These are phyloP conservation scores for Edaphochlamys debaryana DNA, from an alignment of 139 green algal species.

Conservation along the genomic window DNA sequence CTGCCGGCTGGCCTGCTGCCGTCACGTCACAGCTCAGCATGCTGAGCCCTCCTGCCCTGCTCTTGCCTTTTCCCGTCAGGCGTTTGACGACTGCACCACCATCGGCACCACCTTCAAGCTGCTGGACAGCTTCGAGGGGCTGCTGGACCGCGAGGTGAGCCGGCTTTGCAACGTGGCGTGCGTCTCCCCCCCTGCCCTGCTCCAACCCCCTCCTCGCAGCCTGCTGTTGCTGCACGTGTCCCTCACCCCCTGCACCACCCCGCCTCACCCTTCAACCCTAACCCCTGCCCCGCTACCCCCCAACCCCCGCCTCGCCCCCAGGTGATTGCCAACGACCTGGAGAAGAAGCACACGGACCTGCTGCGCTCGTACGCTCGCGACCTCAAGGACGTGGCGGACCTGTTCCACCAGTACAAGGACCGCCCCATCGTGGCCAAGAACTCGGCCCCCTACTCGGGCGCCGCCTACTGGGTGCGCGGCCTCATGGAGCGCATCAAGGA, in stretches of 20 bases:
- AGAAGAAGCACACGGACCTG: slow-evolving; percentile 82
- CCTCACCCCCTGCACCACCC: too few relatives aligned
- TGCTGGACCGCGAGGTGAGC: slow-evolving; percentile 88
- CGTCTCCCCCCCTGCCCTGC: too few relatives aligned
- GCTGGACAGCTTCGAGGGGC: slow-evolving; percentile 88
- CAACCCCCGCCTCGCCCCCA: too few relatives aligned
- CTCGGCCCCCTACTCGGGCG: slow-evolving; percentile 69
- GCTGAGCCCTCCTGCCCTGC: not conserved
- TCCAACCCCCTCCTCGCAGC: too few relatives aligned
- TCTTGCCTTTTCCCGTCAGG: slow-evolving; percentile 49
- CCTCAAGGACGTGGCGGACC: slow-evolving; percentile 74
- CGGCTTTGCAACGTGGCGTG: too few relatives aligned
- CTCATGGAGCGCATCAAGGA: slow-evolving; percentile 84
- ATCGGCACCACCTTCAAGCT: slow-evolving; percentile 90
- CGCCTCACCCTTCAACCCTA: too few relatives aligned
- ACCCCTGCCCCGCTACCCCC: too few relatives aligned
- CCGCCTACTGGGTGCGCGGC: slow-evolving; percentile 84
- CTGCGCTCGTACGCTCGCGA: slow-evolving; percentile 68
- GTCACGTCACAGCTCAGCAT: too few relatives aligned
- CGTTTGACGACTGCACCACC: slow-evolving; percentile 87
- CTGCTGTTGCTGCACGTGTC: too few relatives aligned
- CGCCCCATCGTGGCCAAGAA: slow-evolving; percentile 62
- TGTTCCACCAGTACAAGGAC: slow-evolving; percentile 67
- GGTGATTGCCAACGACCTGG: slow-evolving; percentile 80
- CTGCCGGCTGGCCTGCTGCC: too few relatives aligned